Conservation (phyloP, 2,329 filamentous ascomycete species). For the Epichloe bromicola region DNA sequence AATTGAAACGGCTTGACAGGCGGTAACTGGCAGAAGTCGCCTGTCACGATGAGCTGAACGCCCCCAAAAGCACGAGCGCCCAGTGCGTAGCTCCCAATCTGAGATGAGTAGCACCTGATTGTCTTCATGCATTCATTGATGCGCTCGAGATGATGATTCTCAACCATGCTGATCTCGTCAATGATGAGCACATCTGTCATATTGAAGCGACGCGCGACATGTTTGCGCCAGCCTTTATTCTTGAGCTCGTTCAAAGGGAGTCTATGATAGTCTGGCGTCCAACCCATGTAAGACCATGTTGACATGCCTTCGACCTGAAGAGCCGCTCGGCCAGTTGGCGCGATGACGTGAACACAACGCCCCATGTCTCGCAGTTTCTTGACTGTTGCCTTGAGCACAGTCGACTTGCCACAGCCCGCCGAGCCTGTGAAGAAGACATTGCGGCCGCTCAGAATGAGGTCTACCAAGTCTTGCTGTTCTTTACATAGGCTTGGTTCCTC, state of each 20-base stretch:
- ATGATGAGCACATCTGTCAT: conserved; percentile 44
- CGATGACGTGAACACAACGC: conserved; percentile 34
- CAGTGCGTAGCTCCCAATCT: neutral
- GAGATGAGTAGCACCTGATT: neutral
- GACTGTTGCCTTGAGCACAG: conserved; percentile 13
- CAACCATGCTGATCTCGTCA: conserved; percentile 55
- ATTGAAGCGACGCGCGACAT: conserved; percentile 21
- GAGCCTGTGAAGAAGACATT: conserved; percentile 55
- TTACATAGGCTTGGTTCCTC: neutral
- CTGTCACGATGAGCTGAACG: conserved; percentile 14
- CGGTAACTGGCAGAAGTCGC: conserved; percentile 47
- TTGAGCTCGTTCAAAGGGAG: conserved; percentile 1
- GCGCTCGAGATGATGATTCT: conserved; percentile 26
- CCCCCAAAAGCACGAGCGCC: conserved; percentile 13
- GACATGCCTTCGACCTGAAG: conserved; percentile 43
- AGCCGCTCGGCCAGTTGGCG: conserved; percentile 47
- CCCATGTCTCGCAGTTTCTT: conserved; percentile 2
- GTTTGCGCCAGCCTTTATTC: accelerated
- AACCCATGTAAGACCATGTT: conserved; percentile 43
- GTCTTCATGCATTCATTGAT: conserved; percentile 20
- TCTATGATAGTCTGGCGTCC: conserved; percentile 26
- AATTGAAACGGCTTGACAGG: conserved; percentile 40
- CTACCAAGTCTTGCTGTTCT: conserved; percentile 15
- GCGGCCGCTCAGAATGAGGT: conserved; percentile 33
- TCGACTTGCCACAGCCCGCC: conserved; percentile 31